Evolutionary conservation across 495 filamentous ascomycete genomes (phyloP), one percentile per base, ranked within the genome.

Genomic region (Penicillium nucicola): DNA sequence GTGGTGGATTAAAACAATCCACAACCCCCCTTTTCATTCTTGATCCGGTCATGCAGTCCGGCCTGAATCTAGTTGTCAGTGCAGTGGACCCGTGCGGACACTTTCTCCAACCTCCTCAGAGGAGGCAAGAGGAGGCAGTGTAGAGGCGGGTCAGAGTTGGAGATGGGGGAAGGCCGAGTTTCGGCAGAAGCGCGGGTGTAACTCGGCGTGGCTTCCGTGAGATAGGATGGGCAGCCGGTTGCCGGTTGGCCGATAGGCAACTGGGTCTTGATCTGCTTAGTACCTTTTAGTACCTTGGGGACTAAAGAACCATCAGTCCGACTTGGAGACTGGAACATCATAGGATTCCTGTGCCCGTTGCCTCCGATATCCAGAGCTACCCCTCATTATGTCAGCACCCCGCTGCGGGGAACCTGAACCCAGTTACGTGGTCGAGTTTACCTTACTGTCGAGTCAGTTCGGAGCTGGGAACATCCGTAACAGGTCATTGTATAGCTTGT

Each of bases 311-410:
- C 14, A 13, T 8, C 5, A 8, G 22, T 3, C 22, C 22, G 10
- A 5, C 25, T 40, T 48, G 25, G 36, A 32, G 36, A 48, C 32
- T 22, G 20, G 20, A 22, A 22, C 5, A 22, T 22, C 20, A 22
- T 3, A 2, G 5, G 20, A 22, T 22, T 22, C 20, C 2, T 22
- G 20, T 22, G 5, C 2, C 20, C 5, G 2, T 2, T 22, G 2
- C 5, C 20, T 1, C 23, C 5, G 20, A 22, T 2, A 3, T 5
- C 20, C 3, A 22, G 15, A 8, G 5, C 36, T 58, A 56, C 62
- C 61, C 62, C 62, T 59, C 62, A 65, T 62, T 62, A 65, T 25
- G 42, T 63, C 41, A 65, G 46, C 50, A 14, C 36, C 34, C 41
- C 31, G 14, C 45, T 39, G 43, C 39, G 48, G 52, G 28, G 37